A percentile compares a stretch with the other conserved stretches of the same genome.
phyloP scores from a whole-genome alignment of 306 rosid genomes.

The Chamaecrista fasciculata region DNA sequence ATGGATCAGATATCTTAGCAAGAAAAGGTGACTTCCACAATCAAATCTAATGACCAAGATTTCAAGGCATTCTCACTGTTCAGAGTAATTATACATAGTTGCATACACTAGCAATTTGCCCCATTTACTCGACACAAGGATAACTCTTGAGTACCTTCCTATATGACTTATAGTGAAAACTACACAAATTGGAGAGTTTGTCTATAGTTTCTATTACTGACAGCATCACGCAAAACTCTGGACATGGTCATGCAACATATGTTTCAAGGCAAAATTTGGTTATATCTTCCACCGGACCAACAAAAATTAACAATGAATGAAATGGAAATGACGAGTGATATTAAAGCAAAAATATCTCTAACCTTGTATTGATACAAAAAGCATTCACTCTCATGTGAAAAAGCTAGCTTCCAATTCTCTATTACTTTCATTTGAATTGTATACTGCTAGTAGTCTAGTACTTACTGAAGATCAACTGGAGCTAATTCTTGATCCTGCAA shows the following conservation, averaged over 20 bases:
- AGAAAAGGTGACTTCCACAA: neutral
- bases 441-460: neutral
- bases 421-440: slow-evolving; percentile 10
- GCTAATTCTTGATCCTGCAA: slow-evolving; percentile 9
- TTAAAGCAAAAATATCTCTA: neutral
- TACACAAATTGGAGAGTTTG: neutral
- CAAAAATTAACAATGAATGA: neutral
- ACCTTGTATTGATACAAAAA: slow-evolving; percentile 4
- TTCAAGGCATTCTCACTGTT: neutral
- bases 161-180: neutral
- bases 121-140: too few species aligned
- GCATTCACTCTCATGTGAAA: neutral
- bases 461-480: neutral
- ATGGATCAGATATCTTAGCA: neutral
- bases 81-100: too few species aligned
- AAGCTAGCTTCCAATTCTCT: neutral
- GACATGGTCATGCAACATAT: neutral
- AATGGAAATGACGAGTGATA: neutral
- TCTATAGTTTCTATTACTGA: neutral
- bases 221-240: neutral
- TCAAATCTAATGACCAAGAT: neutral
- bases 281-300: neutral
- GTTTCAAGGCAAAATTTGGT: neutral
- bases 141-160: neutral
- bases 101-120: too few species aligned